Evolutionary conservation across 805 yeast species (phyloP).

Genomic region (Spathaspora passalidarum): DNA sequence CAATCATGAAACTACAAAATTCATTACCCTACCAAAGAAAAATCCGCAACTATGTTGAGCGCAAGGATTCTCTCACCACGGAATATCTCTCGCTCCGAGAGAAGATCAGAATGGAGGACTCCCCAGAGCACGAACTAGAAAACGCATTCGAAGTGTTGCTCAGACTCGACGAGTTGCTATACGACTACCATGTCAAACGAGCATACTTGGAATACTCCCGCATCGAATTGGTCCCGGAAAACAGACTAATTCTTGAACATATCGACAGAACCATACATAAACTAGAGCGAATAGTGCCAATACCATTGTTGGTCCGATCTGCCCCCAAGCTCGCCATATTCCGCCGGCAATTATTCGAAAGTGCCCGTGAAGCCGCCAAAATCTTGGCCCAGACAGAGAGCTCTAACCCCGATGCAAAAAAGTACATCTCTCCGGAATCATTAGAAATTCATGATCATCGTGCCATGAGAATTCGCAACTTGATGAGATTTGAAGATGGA

Average conservation of each 20-base stretch:
- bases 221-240: conserved; percentile 5
- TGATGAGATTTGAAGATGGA: conserved; percentile 6
- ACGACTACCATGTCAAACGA: conserved; percentile 21
- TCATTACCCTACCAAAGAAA: conserved; percentile 10
- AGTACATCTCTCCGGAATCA: neutral
- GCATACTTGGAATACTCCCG: conserved; percentile 22
- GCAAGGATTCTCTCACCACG: conserved; percentile 10
- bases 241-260: conserved; percentile 11
- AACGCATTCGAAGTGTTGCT: conserved; percentile 16
- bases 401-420: neutral
- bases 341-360: conserved; percentile 26
- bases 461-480: neutral
- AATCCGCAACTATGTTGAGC: conserved; percentile 16
- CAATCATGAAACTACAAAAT: neutral
- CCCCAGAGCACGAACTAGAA: conserved; percentile 9
- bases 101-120: conserved; percentile 6
- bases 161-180: conserved; percentile 26
- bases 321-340: conserved; percentile 22
- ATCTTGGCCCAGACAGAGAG: conserved; percentile 15
- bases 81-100: conserved; percentile 13
- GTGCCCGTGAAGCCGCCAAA: conserved; percentile 30
- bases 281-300: conserved; percentile 21
- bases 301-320: conserved; percentile 14
- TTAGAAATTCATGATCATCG: neutral
- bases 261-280: conserved; percentile 14